Evolutionary conservation across 768 basidiomycete species (phyloP).

Genomic region (Cystobasidium ongulense): DNA sequence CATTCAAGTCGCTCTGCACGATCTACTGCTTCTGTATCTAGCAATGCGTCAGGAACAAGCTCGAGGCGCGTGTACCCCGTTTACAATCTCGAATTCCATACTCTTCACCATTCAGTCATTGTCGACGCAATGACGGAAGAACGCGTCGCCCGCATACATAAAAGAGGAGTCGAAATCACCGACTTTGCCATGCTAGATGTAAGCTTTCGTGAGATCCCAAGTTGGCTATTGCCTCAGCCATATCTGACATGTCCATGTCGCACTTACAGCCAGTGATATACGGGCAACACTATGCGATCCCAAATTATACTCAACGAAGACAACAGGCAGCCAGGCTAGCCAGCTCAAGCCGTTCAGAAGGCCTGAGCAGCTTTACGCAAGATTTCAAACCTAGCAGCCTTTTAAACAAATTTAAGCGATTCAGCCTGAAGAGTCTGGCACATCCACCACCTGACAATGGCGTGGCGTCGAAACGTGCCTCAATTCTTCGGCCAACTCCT

Average conservation of each 20-base stretch:
- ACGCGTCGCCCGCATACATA: constrained; percentile 66
- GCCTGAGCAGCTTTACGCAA: background rate
- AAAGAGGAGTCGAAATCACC: constrained; percentile 64
- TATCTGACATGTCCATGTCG: background rate
- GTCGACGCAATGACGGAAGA: constrained; percentile 81
- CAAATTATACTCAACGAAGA: background rate
- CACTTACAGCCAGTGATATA: constrained; percentile 3
- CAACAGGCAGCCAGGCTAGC: background rate
- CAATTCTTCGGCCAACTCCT: background rate
- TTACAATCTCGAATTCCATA: constrained; percentile 80
- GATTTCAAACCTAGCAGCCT: constrained; percentile 26
- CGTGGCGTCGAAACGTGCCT: background rate
- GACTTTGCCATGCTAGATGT: constrained; percentile 63
- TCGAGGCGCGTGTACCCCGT: constrained; percentile 46
- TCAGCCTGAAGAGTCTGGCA: constrained; percentile 6
- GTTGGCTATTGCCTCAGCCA: no score
- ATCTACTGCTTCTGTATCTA: background rate
- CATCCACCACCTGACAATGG: background rate
- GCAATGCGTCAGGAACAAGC: background rate
- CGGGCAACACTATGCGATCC: background rate
- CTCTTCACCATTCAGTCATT: constrained; percentile 74
- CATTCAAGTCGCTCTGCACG: background rate
- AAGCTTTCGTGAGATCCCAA: background rate
- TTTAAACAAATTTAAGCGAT: constrained; percentile 26
- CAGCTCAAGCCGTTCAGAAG: background rate